Conservation (phyloP, 345 rosid species). For the Arabis hirsuta region DNA sequence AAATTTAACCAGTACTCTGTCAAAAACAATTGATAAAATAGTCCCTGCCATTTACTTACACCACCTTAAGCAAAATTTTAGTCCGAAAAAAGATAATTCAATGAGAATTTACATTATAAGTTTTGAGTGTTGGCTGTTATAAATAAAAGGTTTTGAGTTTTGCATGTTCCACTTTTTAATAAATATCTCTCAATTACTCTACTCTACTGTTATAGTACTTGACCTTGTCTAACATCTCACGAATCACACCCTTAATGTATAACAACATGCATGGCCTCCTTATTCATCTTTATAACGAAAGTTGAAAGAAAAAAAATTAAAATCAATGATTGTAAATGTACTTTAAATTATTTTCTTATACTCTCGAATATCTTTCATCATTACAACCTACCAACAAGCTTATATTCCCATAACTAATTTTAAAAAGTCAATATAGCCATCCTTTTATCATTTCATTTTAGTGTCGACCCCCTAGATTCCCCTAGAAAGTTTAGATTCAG, state of each 20-base stretch:
- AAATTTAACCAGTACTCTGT: background rate
- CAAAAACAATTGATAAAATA: background rate
- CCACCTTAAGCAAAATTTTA: background rate
- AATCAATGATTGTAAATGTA: conserved; percentile 37
- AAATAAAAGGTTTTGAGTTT: too few relatives aligned
- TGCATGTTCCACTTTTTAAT: background rate
- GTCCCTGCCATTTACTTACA: background rate
- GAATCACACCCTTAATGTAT: too few relatives aligned
- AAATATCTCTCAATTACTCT: background rate
- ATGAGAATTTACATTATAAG: too few relatives aligned
- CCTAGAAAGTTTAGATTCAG: conserved; percentile 25
- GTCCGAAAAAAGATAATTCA: background rate
- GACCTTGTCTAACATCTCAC: too few relatives aligned
- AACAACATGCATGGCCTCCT: too few relatives aligned
- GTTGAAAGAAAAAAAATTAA: background rate
- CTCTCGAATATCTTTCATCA: conserved; percentile 29
- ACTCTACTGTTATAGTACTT: too few relatives aligned
- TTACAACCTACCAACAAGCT: conserved; percentile 33
- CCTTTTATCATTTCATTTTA: conserved; percentile 34
- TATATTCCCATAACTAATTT: conserved; percentile 11
- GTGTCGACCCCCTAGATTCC: conserved; percentile 40
- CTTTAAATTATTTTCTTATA: conserved; percentile 35
- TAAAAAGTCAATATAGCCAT: conserved; percentile 23
- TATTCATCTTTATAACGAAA: background rate
- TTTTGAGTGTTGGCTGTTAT: too few relatives aligned